phyloP scores from a whole-genome alignment of 257 asterid genomes.

The Lycium ferocissimum region DNA sequence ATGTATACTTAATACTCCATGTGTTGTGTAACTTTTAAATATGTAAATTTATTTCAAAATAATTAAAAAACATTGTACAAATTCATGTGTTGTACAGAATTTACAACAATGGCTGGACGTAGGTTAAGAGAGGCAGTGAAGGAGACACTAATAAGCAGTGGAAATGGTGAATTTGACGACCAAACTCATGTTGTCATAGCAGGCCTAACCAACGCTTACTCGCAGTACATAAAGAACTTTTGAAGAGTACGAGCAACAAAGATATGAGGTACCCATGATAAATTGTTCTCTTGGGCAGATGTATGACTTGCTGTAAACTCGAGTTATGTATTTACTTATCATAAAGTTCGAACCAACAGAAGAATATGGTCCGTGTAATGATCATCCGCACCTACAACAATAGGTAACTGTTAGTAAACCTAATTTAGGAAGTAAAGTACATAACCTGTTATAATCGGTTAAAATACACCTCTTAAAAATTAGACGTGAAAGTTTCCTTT shows the following conservation, averaged over 20 bases:
- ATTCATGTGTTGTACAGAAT: conserved; percentile 44
- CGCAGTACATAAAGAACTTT: conserved; percentile 60
- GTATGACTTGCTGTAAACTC: not conserved
- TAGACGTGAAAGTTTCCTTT: no score
- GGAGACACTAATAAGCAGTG: conserved; percentile 48
- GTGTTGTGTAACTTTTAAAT: not conserved
- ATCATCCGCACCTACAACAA: no score
- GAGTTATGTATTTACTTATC: not conserved
- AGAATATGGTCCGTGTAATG: not conserved
- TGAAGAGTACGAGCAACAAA: conserved; percentile 64
- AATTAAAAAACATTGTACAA: not conserved
- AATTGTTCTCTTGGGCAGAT: not conserved
- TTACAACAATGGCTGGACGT: conserved; percentile 76
- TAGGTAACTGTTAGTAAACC: not conserved
- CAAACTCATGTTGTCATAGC: conserved; percentile 54
- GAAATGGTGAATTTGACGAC: conserved; percentile 51
- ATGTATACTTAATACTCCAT: not conserved
- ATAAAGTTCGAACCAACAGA: not conserved
- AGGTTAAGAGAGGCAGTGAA: conserved; percentile 67
- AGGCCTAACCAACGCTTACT: conserved; percentile 67
- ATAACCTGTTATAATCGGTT: not conserved
- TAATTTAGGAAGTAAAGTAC: not conserved
- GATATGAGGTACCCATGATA: conserved; percentile 53
- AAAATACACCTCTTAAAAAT: not conserved
- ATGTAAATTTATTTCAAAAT: not conserved